Evolutionary conservation across 2,329 filamentous ascomycete genomes (phyloP), one percentile per base, ranked within the genome.

Genomic region (Xylariaceae sp.): DNA sequence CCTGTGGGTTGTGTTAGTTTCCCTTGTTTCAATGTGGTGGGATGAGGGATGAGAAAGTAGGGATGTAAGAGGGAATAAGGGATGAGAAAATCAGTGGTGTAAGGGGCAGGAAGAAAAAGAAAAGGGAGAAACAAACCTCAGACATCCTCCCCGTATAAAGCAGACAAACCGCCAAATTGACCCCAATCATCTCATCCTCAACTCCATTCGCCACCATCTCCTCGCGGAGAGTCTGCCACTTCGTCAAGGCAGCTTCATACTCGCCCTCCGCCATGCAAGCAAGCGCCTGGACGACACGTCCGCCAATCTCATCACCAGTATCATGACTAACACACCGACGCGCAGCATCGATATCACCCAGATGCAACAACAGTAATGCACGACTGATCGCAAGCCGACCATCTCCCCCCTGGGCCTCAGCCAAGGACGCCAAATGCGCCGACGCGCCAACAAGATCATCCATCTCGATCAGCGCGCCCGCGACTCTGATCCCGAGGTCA

Each of bases 111-210:
- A n/a, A n/a, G n/a, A n/a, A n/a, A n/a, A n/a, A n/a, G n/a, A n/a
- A n/a, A n/a, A n/a, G n/a, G n/a, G n/a, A 17, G 7, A 11, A 53
- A 72, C 76, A 63, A 74, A 88, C 87, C 78, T 91, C 84, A 57
- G 84, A 80, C 72, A 97, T 86, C 57, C 81, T 81, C 3, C 92
- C 92, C 0, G 86, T 84, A 71, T 97, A 97, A 0, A 97, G 77
- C 55, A 94, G 76, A 65, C 88, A 92, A 1, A 97, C 90, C 0
- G 91, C 92, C 51, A 89, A 77, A 69, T 97, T 97, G 59, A 96
- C 89, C 2, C 81, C 81, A 4, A 91, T 78, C 80, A 96, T 88
- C 66, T 89, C 86, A 59, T 88, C 83, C 30, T 74, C 72, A 2
- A 72, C 65, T 2, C 70, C 70, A 49, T 72, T 75, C 34, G 73